Evolutionary conservation across 2,329 filamentous ascomycete genomes (phyloP), one percentile per base, ranked within the genome.

Genomic region (Hymenoscyphus salicellus): DNA sequence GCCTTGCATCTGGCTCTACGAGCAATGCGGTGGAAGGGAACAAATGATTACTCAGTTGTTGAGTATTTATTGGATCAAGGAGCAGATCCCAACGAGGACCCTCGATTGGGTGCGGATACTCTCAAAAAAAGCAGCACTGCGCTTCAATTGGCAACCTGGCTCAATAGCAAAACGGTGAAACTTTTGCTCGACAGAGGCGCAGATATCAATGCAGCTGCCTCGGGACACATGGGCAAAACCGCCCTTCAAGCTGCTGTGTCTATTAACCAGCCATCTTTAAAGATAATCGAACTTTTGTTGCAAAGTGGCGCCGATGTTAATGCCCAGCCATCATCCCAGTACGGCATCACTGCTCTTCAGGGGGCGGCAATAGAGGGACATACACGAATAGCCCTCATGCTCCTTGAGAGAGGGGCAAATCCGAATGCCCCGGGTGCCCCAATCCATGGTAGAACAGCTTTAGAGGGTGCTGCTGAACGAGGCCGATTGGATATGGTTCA

Each of bases 401-500:
- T 62, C 17, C 58, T 66, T 14, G 28, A 55, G 23, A 43, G 10
- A 49, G 62, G 62, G 4, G 65, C 65, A 28, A 23, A 66, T 59
- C 14, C 55, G 16, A 64, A 64, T 57, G 62, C 62, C n/a, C 52
- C 58, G 5, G 46, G 4, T n/a, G 64, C 70, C 38, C 58, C 38
- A 36, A 38, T 26, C 14, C 46, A 55, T 38, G 62, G 65, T 2
- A 61, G 65, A 52, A 66, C 55, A 20, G 55, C 62, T 3, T 55
- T 66, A 5, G 62, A 66, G 33, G 65, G 33, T 20, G 65, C 62
- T 41, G 65, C 52, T 33, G 62, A 66, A 38, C 46, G 61, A 41
- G 64, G 62, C n/a, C 57, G 62, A 3, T 41, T 64, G 1, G 58
- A 66, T 33, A 66, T 64, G 30, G 58, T 66, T 7, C 63, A 71